phyloP scores from a whole-genome alignment of 768 basidiomycete genomes.

The Amanita pallidorosea region DNA sequence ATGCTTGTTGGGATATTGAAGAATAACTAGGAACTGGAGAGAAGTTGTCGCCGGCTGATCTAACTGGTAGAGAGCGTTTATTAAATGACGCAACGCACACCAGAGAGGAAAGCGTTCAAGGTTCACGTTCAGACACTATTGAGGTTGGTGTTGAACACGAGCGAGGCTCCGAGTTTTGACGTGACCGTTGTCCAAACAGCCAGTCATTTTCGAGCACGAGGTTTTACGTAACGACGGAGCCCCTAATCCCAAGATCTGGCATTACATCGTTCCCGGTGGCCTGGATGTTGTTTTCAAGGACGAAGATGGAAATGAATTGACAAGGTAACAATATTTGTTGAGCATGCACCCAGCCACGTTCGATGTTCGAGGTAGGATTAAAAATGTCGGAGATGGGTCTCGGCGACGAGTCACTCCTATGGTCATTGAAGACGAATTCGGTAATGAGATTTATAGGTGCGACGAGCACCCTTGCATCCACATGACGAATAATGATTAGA shows the following conservation, averaged over 20 bases:
- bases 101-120: background rate
- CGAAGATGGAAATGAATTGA: constrained; percentile 50
- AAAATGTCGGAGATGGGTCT: constrained; percentile 8
- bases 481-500: background rate
- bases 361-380: constrained; percentile 9
- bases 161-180: background rate
- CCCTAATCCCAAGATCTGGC: constrained; percentile 24
- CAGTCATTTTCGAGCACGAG: constrained; percentile 15
- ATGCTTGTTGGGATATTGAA: background rate
- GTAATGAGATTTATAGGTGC: constrained; percentile 48
- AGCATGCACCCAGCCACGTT: background rate
- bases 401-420: constrained; percentile 25
- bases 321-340: constrained; percentile 28
- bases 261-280: constrained; percentile 58
- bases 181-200: constrained; percentile 9
- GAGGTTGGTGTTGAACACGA: constrained; percentile 9
- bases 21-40: background rate
- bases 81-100: background rate
- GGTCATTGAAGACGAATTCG: constrained; percentile 49
- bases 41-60: background rate
- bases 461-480: background rate
- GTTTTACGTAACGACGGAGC: constrained; percentile 14
- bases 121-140: constrained; percentile 7
- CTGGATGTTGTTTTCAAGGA: constrained; percentile 61
- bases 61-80: background rate